Percentiles rank a stretch among this genome's conserved stretches.
Conservation (phyloP, 2,329 filamentous ascomycete genomes). For the Trichoderma simmonsii region DNA sequence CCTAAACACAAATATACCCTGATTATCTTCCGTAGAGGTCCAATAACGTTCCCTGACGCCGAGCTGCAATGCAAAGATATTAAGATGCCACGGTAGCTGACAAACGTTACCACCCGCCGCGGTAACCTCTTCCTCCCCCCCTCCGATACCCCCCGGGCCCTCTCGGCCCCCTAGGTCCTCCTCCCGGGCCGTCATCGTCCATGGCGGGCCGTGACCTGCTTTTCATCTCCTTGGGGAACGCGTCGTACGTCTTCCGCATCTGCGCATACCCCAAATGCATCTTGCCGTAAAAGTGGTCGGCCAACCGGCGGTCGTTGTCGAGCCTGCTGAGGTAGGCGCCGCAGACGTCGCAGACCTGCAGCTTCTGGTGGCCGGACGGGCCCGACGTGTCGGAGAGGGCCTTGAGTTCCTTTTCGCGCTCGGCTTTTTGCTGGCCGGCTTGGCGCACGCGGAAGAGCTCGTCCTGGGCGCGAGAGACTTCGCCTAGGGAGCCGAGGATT, state of each 20-base stretch:
- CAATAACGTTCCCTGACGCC: slow-evolving; percentile 17
- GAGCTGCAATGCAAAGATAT: slow-evolving; percentile 20
- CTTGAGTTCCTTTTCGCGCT: slow-evolving; percentile 84
- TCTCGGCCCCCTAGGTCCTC: slow-evolving; percentile 50
- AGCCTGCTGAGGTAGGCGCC: slow-evolving; percentile 89
- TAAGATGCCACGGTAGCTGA: background rate
- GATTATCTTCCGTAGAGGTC: background rate
- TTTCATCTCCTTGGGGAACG: slow-evolving; percentile 83
- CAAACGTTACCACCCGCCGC: slow-evolving; percentile 44
- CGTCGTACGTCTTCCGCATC: slow-evolving; percentile 91
- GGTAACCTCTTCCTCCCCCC: slow-evolving; percentile 48
- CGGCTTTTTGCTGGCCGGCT: slow-evolving; percentile 75
- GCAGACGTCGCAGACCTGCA: slow-evolving; percentile 98
- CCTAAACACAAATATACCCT: background rate
- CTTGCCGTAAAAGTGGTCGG: slow-evolving; percentile 98
- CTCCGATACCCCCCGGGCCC: slow-evolving; percentile 55
- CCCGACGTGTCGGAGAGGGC: slow-evolving; percentile 87
- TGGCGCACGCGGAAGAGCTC: slow-evolving; percentile 85
- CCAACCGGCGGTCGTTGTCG: slow-evolving; percentile 89
- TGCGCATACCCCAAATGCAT: slow-evolving; percentile 98
- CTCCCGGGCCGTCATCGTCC: slow-evolving; percentile 45
- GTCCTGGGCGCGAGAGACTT: slow-evolving; percentile 77
- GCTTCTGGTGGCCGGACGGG: slow-evolving; percentile 91
- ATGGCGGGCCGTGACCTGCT: slow-evolving; percentile 61
- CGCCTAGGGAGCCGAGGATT: slow-evolving; percentile 75